These are phyloP conservation scores for Glonium stellatum DNA, from an alignment of 495 filamentous ascomycete genomes.

Conservation along the genomic window DNA sequence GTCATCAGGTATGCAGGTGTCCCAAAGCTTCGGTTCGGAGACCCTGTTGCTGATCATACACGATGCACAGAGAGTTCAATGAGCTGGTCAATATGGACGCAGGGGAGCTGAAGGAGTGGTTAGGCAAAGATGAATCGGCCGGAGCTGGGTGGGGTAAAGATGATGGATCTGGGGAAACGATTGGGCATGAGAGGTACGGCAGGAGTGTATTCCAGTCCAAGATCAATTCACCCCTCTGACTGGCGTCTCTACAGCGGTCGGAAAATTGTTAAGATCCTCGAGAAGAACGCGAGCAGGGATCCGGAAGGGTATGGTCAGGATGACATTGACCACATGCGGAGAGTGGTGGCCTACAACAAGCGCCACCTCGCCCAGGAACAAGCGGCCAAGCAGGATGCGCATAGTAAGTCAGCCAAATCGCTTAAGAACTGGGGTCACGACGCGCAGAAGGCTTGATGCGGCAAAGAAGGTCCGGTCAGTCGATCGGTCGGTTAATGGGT, in stretches of 20 bases:
- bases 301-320: conserved; percentile 47
- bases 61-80: conserved; percentile 49
- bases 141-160: conserved; percentile 52
- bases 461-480: too few species aligned
- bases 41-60: not conserved
- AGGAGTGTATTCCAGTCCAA: not conserved
- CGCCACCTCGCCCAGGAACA: conserved; percentile 51
- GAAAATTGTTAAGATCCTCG: conserved; percentile 58
- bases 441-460: conserved; percentile 41
- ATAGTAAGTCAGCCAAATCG: conserved; percentile 51
- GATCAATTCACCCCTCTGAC: not conserved
- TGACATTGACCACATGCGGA: conserved; percentile 59
- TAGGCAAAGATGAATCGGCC: conserved; percentile 48
- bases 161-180: conserved; percentile 53
- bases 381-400: conserved; percentile 39
- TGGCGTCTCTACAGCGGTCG: conserved; percentile 43
- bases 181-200: conserved; percentile 55
- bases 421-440: conserved; percentile 69
- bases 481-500: too few species aligned
- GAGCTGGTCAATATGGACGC: conserved; percentile 62
- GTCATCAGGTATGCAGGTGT: conserved; percentile 45
- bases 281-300: conserved; percentile 53
- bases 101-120: conserved; percentile 54
- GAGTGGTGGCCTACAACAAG: conserved; percentile 58
- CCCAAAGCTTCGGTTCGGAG: not conserved